phyloP scores from a whole-genome alignment of 768 basidiomycete genomes.

The Melanogaster broomeanus region DNA sequence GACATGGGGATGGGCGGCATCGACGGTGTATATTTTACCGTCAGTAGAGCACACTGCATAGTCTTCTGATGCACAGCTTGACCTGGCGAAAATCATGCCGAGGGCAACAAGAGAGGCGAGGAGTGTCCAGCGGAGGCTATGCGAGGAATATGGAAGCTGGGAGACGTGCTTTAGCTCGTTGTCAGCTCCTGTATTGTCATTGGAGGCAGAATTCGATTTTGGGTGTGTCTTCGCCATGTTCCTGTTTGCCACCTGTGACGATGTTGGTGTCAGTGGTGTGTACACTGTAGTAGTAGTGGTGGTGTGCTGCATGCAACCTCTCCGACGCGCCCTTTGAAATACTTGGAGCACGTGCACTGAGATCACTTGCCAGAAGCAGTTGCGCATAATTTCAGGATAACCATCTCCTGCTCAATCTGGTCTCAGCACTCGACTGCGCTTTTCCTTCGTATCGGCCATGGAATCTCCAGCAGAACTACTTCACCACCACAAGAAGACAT shows the following conservation, averaged over 20 bases:
- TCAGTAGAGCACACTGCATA: conserved; percentile 62
- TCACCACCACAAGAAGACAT: conserved; percentile 35
- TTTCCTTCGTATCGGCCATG: conserved; percentile 11
- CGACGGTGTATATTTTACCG: conserved; percentile 69
- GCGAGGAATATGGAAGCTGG: background rate
- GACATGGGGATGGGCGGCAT: conserved; percentile 48
- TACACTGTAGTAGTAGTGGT: no score
- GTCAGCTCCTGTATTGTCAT: background rate
- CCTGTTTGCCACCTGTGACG: background rate
- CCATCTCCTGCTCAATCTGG: background rate
- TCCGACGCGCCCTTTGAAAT: no score
- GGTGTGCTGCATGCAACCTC: background rate
- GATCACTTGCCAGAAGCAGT: no score
- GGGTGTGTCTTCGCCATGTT: background rate
- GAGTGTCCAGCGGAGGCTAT: background rate
- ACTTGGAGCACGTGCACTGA: background rate
- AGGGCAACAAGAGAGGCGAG: conserved; percentile 9
- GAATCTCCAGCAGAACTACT: conserved; percentile 22
- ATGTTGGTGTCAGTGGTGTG: no score
- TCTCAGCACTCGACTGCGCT: background rate
- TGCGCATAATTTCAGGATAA: no score
- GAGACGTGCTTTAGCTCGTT: background rate
- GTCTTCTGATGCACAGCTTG: conserved; percentile 8
- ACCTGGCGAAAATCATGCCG: conserved; percentile 1
- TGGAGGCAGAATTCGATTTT: background rate